Evolutionary conservation across 352 stramenopile species (phyloP).

Genomic region (Pythium chondricola): DNA sequence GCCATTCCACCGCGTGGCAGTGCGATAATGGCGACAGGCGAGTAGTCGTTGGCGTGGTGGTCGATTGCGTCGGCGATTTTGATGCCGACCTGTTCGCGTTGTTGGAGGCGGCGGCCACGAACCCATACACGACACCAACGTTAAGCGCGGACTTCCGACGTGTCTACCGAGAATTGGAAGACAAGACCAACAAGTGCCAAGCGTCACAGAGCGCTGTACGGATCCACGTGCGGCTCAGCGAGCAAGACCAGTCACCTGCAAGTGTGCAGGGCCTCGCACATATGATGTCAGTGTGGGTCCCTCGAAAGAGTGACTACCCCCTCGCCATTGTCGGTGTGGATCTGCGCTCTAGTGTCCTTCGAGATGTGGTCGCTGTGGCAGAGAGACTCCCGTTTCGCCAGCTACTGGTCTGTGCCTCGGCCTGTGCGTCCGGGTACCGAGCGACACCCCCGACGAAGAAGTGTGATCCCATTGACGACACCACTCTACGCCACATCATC

Average conservation of each 20-base stretch:
- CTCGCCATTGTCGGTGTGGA: conserved; percentile 11
- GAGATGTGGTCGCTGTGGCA: conserved; percentile 1
- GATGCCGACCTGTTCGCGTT: conserved; percentile 1
- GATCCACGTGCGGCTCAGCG: conserved; percentile 7
- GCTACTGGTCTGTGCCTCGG: conserved; percentile 10
- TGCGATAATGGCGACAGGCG: no score
- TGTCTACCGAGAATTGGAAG: not conserved
- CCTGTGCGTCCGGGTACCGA: conserved; percentile 4
- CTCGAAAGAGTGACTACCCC: not conserved
- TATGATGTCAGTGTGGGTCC: conserved; percentile 6
- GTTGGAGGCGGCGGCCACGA: not conserved
- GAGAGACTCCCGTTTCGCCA: conserved; percentile 8
- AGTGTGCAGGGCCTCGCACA: not conserved
- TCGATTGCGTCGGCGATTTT: conserved; percentile 5
- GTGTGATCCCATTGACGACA: conserved; percentile 2
- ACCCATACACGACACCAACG: not conserved
- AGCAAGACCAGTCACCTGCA: not conserved
- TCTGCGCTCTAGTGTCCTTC: not conserved
- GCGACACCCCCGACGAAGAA: conserved; percentile 5
- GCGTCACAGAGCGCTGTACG: not conserved
- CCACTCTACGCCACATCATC: conserved; percentile 3
- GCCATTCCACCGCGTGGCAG: conserved; percentile 4
- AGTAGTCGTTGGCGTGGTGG: conserved; percentile 8
- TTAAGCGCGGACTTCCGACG: conserved; percentile 8
- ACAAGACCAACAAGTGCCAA: no score